These are phyloP conservation scores for Musa balbisiana DNA, from an alignment of 202 grass and related monocot species.

Conservation along the genomic window DNA sequence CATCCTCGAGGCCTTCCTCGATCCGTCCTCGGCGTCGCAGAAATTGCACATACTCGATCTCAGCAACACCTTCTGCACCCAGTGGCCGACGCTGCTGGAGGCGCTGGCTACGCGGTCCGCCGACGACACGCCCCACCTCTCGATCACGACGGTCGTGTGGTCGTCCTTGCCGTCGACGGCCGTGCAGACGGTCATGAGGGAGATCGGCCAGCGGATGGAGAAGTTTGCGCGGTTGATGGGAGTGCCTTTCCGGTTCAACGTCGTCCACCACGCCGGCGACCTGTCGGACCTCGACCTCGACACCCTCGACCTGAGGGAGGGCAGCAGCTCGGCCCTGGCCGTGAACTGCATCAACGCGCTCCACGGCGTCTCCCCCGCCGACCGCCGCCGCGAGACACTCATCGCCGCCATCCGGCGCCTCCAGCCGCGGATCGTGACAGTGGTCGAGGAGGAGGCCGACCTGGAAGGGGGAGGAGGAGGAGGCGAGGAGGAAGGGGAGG, in stretches of 20 bases:
- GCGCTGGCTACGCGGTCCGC: slow-evolving; percentile 82
- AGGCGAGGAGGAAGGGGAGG: slow-evolving; percentile 44
- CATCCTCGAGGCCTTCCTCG: slow-evolving; percentile 89
- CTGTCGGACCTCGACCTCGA: slow-evolving; percentile 83
- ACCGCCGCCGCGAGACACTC: slow-evolving; percentile 46
- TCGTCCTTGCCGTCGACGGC: slow-evolving; percentile 44
- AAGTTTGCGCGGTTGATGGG: slow-evolving; percentile 97
- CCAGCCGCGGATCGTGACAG: slow-evolving; percentile 66
- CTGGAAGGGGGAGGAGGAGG: slow-evolving; percentile 29
- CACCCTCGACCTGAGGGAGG: slow-evolving; percentile 49
- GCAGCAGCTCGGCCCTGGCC: slow-evolving; percentile 49
- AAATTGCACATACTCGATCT: slow-evolving; percentile 92
- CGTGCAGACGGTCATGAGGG: slow-evolving; percentile 79
- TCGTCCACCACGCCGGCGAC: slow-evolving; percentile 75
- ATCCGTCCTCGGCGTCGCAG: slow-evolving; percentile 43
- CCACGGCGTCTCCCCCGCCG: slow-evolving; percentile 42
- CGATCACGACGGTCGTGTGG: slow-evolving; percentile 78
- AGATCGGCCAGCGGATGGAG: slow-evolving; percentile 98
- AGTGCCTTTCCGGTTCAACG: slow-evolving; percentile 80
- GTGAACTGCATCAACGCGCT: slow-evolving; percentile 87
- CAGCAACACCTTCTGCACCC: slow-evolving; percentile 97
- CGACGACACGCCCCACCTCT: slow-evolving; percentile 94
- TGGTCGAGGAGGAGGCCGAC: slow-evolving; percentile 89
- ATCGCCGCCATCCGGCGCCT: slow-evolving; percentile 42
- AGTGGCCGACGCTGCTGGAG: slow-evolving; percentile 97